Evolutionary conservation across 768 basidiomycete genomes (phyloP).

Genomic region (Imleria badia): DNA sequence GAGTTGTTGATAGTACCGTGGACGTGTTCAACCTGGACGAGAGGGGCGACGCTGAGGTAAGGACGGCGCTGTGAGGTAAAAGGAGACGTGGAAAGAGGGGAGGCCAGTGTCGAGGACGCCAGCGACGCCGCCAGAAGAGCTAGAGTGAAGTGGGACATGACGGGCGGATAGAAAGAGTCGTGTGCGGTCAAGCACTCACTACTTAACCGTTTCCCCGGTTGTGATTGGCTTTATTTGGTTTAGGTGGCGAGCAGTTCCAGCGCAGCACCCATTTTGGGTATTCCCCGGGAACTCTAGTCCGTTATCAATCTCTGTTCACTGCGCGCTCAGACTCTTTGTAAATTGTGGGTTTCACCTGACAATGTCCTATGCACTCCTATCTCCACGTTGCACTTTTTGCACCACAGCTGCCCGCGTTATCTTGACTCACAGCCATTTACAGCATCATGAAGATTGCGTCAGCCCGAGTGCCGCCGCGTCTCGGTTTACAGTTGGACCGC

Average conservation of each 20-base stretch:
- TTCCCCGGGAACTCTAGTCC: neutral
- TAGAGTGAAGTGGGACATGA: slow-evolving; percentile 35
- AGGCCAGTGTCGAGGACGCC: slow-evolving; percentile 36
- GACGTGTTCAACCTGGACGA: slow-evolving; percentile 56
- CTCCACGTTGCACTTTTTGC: neutral
- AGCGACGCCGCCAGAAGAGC: slow-evolving; percentile 40
- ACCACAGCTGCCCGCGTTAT: neutral
- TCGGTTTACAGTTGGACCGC: too few relatives aligned
- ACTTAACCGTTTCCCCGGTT: slow-evolving; percentile 22
- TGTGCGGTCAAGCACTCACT: slow-evolving; percentile 7
- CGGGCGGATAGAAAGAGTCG: slow-evolving; percentile 21
- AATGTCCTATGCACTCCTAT: neutral
- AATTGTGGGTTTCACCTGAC: neutral
- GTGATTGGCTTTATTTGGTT: slow-evolving; percentile 30
- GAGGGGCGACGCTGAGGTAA: slow-evolving; percentile 57
- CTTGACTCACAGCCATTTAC: neutral
- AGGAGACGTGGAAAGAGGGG: slow-evolving; percentile 45
- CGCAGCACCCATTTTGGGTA: neutral
- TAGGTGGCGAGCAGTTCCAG: slow-evolving; percentile 19
- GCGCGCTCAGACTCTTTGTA: too few relatives aligned
- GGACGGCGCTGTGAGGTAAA: slow-evolving; percentile 38
- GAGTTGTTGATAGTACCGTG: slow-evolving; percentile 82
- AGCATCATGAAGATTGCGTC: too few relatives aligned
- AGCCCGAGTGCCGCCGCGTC: too few relatives aligned
- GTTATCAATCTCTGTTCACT: too few relatives aligned